phyloP scores from a whole-genome alignment of 192 early-diverging fungal species.

The Coemansia furcata region DNA sequence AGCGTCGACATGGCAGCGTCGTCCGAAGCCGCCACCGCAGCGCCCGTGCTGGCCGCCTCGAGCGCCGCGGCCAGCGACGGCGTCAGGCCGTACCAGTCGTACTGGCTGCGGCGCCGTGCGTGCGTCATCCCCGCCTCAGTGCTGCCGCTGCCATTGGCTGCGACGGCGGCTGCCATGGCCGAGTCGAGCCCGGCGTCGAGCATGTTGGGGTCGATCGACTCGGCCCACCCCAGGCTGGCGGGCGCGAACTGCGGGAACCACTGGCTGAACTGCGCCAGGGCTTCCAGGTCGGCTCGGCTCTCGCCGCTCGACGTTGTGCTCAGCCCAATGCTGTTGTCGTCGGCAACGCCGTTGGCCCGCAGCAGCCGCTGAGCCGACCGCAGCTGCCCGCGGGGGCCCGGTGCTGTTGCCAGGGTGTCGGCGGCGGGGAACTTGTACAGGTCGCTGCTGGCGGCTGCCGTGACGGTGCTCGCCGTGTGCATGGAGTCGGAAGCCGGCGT shows the following conservation, averaged over 20 bases:
- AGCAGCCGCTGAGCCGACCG: constrained; percentile 46
- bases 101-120: constrained; percentile 47
- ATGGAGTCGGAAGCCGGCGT: not conserved
- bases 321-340: constrained; percentile 52
- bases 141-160: not conserved
- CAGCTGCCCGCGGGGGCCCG: constrained; percentile 23
- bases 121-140: constrained; percentile 18
- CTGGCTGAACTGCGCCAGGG: constrained; percentile 44
- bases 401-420: not conserved
- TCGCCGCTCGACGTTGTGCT: constrained; percentile 35
- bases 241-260: constrained; percentile 47
- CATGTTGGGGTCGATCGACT: constrained; percentile 54
- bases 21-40: constrained; percentile 12
- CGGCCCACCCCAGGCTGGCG: constrained; percentile 23
- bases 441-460: not conserved
- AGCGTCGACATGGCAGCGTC: constrained; percentile 18
- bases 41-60: constrained; percentile 28
- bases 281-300: constrained; percentile 31
- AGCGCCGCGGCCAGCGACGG: constrained; percentile 44
- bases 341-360: constrained; percentile 43
- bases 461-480: not conserved
- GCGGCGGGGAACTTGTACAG: constrained; percentile 11
- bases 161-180: not conserved
- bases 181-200: constrained; percentile 31
- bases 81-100: constrained; percentile 53